Base-by-base conservation (phyloP, 2,329 filamentous ascomycete genomes). In the Claviceps sp. region DNA sequence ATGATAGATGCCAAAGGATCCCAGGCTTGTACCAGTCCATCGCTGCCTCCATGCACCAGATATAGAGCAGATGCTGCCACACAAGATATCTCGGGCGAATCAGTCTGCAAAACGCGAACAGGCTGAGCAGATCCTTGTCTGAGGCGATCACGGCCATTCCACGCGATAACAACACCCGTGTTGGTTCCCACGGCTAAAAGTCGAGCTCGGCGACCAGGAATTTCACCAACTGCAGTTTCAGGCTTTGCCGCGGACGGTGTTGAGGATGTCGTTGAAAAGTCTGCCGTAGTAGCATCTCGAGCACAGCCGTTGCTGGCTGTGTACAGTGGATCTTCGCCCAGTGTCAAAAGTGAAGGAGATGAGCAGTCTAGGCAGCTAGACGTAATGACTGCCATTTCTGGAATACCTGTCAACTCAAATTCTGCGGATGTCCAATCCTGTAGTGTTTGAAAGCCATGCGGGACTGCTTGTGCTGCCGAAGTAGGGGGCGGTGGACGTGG, bases 1-100 rank as follows among this genome's bases (percentile, higher is more conserved):
- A 76, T 68, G 0, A 78, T 85, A 2, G 91, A 97, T 1, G 84
- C 88, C 46, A 98, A 72, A n/a, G 86, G 87, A 69, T 98, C 93
- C 93, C 93, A 98, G 5, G 89, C 87, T 66, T 97, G 93, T 4
- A 95, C 91, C 3, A 97, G 78, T 1, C 93, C 91, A 67, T 98
- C 93, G 58, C 86, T 95, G 26, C 93, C 93, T 48, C 93, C 93
- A 64, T 95, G 88, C 6, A 97, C 86, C 16, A 98, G 70, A 62
- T 95, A 94, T 16, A 98, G 72, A 1, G 88, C 86, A 1, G 89
- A 88, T 46, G 95, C 66, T 5, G 85, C 93, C 16, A 98, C 68
- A 54, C 83, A 88, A 0, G 89, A 87, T 17, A 97, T 82, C 62
- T 88, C 79, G 0, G 91, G 89, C 0, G 91, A 97, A 45, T 95